Conservation (phyloP, 2,329 filamentous ascomycete genomes). For the Fusarium oligoseptatum region DNA sequence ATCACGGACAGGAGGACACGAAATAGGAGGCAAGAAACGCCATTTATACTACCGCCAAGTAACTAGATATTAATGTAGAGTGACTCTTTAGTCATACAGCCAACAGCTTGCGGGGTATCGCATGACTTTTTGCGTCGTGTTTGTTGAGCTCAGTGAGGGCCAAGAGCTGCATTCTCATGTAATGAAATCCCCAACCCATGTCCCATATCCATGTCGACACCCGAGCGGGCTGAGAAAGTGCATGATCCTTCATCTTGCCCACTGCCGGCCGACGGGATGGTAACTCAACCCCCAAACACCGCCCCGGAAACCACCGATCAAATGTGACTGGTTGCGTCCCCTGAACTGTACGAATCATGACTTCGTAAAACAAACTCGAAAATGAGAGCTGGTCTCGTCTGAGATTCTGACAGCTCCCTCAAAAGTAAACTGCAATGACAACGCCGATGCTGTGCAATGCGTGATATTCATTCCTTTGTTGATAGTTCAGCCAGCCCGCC, state of each 20-base stretch:
- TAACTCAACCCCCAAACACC: neutral
- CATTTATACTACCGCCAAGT: conserved; percentile 32
- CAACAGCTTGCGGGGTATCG: conserved; percentile 41
- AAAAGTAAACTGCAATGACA: conserved; percentile 33
- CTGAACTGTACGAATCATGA: conserved; percentile 24
- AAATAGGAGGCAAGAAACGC: neutral
- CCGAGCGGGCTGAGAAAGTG: conserved; percentile 14
- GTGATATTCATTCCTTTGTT: conserved; percentile 28
- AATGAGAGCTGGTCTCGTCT: conserved; percentile 8
- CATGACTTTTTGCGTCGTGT: conserved; percentile 37
- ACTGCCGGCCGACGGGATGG: neutral
- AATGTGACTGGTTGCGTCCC: neutral
- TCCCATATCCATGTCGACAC: conserved; percentile 27
- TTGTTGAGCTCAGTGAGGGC: conserved; percentile 20
- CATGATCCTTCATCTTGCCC: conserved; percentile 13
- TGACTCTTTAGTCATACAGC: conserved; percentile 21
- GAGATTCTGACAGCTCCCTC: conserved; percentile 3
- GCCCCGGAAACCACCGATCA: conserved; percentile 7
- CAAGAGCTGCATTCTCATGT: conserved; percentile 47
- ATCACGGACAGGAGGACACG: neutral
- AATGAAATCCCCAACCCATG: conserved; percentile 40
- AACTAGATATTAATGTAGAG: conserved; percentile 13
- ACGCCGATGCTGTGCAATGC: conserved; percentile 53
- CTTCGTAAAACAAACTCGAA: conserved; percentile 33
- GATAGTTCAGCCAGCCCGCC: conserved; percentile 18